These are phyloP conservation scores for Solanum chaucha DNA, from an alignment of 257 asterid genomes.

Conservation along the genomic window DNA sequence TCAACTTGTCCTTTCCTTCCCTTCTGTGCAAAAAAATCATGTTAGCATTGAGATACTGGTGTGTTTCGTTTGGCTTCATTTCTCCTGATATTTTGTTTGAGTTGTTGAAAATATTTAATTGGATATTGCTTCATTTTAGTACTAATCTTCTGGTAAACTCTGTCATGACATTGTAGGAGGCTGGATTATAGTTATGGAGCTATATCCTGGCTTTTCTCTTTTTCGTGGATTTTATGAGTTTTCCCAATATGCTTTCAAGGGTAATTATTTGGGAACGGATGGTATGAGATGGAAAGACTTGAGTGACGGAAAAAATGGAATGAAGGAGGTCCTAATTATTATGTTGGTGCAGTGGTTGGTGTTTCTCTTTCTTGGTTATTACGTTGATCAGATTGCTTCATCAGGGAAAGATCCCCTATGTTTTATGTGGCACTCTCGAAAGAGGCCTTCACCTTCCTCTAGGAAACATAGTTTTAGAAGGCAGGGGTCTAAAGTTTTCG, in stretches of 20 bases:
- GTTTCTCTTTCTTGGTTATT: slow-evolving; percentile 65
- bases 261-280: slow-evolving; percentile 66
- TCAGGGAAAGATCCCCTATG: slow-evolving; percentile 63
- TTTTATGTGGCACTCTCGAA: slow-evolving; percentile 34
- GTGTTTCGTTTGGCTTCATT: neutral
- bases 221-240: slow-evolving; percentile 85
- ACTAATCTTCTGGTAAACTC: neutral
- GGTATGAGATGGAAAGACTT: slow-evolving; percentile 93
- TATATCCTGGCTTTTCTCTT: slow-evolving; percentile 90
- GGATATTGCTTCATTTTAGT: neutral
- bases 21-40: neutral
- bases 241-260: slow-evolving; percentile 60
- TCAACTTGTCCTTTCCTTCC: neutral
- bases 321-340: slow-evolving; percentile 59
- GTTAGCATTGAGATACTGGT: neutral
- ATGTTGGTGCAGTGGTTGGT: slow-evolving; percentile 74
- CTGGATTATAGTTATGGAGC: slow-evolving; percentile 73
- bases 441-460: slow-evolving; percentile 45
- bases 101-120: neutral
- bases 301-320: slow-evolving; percentile 52
- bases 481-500: slow-evolving; percentile 66
- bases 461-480: slow-evolving; percentile 52
- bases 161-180: slow-evolving; percentile 45
- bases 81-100: neutral
- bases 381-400: slow-evolving; percentile 56